Percentiles rank a stretch among this genome's conserved stretches.
Evolutionary conservation across 495 filamentous ascomycete species (phyloP).

Genomic region (Hypoxylon intermedium): DNA sequence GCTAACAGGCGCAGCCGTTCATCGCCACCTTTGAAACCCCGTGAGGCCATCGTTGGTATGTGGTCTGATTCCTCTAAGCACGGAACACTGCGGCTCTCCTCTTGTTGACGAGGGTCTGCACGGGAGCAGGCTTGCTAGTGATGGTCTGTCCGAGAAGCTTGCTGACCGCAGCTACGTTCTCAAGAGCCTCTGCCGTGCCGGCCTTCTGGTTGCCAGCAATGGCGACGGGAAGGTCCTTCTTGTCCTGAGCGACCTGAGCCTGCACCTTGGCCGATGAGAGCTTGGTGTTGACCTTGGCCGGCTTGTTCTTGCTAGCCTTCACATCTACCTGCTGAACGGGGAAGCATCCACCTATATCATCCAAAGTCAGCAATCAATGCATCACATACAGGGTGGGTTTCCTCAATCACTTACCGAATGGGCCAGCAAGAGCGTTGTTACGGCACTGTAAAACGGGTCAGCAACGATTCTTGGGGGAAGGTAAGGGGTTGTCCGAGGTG

Average conservation of each 20-base stretch:
- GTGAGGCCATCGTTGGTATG: neutral
- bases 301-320: conserved; percentile 43
- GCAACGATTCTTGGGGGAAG: no score
- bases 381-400: no score
- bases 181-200: conserved; percentile 38
- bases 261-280: conserved; percentile 42
- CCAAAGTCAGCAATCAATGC: neutral
- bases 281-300: conserved; percentile 42
- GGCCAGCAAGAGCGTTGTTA: conserved; percentile 63
- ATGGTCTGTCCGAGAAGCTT: conserved; percentile 19
- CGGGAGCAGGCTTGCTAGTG: conserved; percentile 23
- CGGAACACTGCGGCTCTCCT: conserved; percentile 23
- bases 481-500: no score
- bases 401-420: conserved; percentile 63
- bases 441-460: no score
- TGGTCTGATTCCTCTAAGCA: conserved; percentile 6
- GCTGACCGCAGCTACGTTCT: conserved; percentile 44
- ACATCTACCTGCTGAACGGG: conserved; percentile 54
- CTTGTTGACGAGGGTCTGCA: conserved; percentile 21
- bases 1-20: conserved; percentile 25
- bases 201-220: conserved; percentile 47
- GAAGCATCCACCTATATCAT: conserved; percentile 45
- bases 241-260: conserved; percentile 42
- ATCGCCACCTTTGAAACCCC: neutral
- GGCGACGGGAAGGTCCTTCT: conserved; percentile 47